phyloP scores from a whole-genome alignment of 345 rosid genomes.

The Syzygium aromaticum region DNA sequence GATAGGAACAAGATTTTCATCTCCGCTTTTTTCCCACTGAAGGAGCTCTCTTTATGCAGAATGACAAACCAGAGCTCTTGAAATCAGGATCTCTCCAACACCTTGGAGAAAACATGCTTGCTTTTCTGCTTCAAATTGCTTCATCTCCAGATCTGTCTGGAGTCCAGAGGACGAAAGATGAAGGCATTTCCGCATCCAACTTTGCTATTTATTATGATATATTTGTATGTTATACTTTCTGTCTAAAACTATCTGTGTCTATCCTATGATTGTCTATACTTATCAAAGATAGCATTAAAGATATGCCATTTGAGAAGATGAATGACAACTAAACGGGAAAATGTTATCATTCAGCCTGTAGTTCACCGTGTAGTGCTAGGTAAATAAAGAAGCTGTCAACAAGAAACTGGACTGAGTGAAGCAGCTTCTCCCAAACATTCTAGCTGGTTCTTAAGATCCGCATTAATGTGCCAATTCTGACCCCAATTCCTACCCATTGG shows the following conservation, averaged over 20 bases:
- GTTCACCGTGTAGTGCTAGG: too few relatives aligned
- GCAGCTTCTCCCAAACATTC: too few relatives aligned
- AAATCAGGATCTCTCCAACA: slow-evolving; percentile 96
- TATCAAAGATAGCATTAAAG: too few relatives aligned
- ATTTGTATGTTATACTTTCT: slow-evolving; percentile 39
- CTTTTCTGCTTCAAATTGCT: slow-evolving; percentile 68
- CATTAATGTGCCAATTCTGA: too few relatives aligned
- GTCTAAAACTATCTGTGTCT: neutral
- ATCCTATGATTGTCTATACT: neutral
- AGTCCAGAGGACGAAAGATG: slow-evolving; percentile 21
- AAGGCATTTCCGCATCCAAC: slow-evolving; percentile 26
- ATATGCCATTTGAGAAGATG: too few relatives aligned
- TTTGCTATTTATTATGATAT: slow-evolving; percentile 66
- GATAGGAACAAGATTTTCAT: neutral
- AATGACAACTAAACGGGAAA: too few relatives aligned
- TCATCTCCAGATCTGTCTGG: slow-evolving; percentile 48
- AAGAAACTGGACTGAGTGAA: too few relatives aligned
- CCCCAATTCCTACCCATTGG: too few relatives aligned
- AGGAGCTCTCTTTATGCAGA: slow-evolving; percentile 32
- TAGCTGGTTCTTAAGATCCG: too few relatives aligned
- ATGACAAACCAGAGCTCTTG: slow-evolving; percentile 81
- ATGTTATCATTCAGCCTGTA: too few relatives aligned
- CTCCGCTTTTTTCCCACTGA: neutral
- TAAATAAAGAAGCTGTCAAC: too few relatives aligned
- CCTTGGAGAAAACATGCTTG: slow-evolving; percentile 94